A percentile compares a stretch with the other conserved stretches of the same genome.
phyloP scores from a whole-genome alignment of 257 asterid genomes.

The Sherardia arvensis region DNA sequence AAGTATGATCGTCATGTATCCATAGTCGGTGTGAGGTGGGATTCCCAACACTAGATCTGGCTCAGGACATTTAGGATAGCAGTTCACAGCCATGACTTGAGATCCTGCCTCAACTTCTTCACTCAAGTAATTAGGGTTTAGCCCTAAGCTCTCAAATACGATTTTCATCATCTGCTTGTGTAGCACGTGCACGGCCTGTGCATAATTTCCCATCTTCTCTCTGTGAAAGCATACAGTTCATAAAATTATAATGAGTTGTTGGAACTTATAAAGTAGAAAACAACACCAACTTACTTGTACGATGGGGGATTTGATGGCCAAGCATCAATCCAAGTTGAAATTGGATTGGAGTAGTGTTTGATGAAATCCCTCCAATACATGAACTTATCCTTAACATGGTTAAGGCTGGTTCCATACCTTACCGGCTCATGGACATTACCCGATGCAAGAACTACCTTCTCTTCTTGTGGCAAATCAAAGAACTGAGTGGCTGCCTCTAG shows the following conservation, averaged over 20 bases:
- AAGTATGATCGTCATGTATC: slow-evolving; percentile 36
- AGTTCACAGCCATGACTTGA: slow-evolving; percentile 44
- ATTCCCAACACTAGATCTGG: slow-evolving; percentile 52
- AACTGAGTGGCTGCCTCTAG: slow-evolving; percentile 42
- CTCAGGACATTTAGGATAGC: slow-evolving; percentile 58
- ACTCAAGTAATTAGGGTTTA: slow-evolving; percentile 33
- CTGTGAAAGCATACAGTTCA: slow-evolving; percentile 21
- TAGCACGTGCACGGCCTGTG: slow-evolving; percentile 32
- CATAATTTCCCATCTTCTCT: slow-evolving; percentile 47
- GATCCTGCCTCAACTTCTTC: slow-evolving; percentile 40
- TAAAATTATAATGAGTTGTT: background rate
- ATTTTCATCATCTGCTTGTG: slow-evolving; percentile 32
- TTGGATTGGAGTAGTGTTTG: slow-evolving; percentile 54
- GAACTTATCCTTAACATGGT: slow-evolving; percentile 38
- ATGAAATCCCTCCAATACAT: slow-evolving; percentile 65
- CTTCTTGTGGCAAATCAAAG: slow-evolving; percentile 44
- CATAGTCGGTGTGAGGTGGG: slow-evolving; percentile 59
- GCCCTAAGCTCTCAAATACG: slow-evolving; percentile 45
- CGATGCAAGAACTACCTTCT: slow-evolving; percentile 37
- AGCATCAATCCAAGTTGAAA: slow-evolving; percentile 52
- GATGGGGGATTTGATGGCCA: slow-evolving; percentile 64
- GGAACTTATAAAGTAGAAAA: background rate
- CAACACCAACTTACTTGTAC: slow-evolving; percentile 30
- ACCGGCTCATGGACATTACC: slow-evolving; percentile 39
- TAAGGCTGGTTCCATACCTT: slow-evolving; percentile 57